Evolutionary conservation across 2,329 filamentous ascomycete genomes (phyloP).

Genomic region (Aspergillus phoenicis): DNA sequence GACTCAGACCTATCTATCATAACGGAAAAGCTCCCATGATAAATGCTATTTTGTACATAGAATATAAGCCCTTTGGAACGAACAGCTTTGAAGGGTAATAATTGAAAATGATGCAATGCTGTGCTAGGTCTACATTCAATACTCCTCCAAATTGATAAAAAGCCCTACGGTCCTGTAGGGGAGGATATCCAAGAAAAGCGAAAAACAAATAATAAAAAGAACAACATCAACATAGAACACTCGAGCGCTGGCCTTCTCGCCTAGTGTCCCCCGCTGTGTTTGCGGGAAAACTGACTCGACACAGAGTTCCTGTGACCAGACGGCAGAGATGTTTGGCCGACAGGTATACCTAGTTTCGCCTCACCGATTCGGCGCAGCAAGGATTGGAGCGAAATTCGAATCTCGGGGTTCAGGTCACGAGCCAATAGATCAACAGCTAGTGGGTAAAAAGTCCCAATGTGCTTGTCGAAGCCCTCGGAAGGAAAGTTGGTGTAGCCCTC

Average conservation of each 20-base stretch:
- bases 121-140: conserved; percentile 27
- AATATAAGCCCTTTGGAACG: not conserved
- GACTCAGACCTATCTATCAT: not conserved
- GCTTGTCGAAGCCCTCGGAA: conserved; percentile 72
- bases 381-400: conserved; percentile 75
- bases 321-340: conserved; percentile 25
- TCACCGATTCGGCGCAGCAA: conserved; percentile 84
- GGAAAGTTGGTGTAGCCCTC: conserved; percentile 90
- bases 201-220: conserved; percentile 15
- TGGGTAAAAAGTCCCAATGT: conserved; percentile 83
- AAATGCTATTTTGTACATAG: conserved; percentile 17
- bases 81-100: not conserved
- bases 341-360: conserved; percentile 57
- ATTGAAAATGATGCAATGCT: conserved; percentile 12
- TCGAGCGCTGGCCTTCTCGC: conserved; percentile 14
- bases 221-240: conserved; percentile 8
- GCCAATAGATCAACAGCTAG: conserved; percentile 78
- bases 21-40: conserved; percentile 6
- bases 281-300: conserved; percentile 35
- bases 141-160: conserved; percentile 19
- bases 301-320: conserved; percentile 41
- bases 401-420: conserved; percentile 77
- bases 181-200: conserved; percentile 36
- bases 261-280: conserved; percentile 33
- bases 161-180: conserved; percentile 24